Evolutionary conservation across 495 filamentous ascomycete genomes (phyloP).

Genomic region (Aspergillus wentii): DNA sequence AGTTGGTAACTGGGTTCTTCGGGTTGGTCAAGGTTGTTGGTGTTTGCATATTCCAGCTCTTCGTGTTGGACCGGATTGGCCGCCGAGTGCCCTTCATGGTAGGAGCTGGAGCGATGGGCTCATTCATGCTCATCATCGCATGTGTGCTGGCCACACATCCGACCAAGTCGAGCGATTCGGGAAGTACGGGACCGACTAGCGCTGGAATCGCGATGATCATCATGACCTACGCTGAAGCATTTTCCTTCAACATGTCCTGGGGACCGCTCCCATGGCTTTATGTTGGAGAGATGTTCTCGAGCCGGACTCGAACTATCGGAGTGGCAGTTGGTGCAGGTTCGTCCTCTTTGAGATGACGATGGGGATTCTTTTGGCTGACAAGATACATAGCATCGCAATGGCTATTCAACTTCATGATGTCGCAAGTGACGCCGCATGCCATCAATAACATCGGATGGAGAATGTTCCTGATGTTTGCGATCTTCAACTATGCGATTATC

Average conservation of each 20-base stretch:
- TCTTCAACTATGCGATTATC: slow-evolving; percentile 43
- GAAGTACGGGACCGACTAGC: slow-evolving; percentile 19
- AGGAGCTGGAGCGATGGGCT: slow-evolving; percentile 46
- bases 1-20: slow-evolving; percentile 46
- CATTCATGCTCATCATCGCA: slow-evolving; percentile 49
- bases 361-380: too few species aligned
- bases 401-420: slow-evolving; percentile 54
- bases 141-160: slow-evolving; percentile 40
- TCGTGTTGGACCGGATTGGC: slow-evolving; percentile 49
- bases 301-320: slow-evolving; percentile 43
- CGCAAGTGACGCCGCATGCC: slow-evolving; percentile 47
- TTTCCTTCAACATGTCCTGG: slow-evolving; percentile 41
- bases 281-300: slow-evolving; percentile 49
- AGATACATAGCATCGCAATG: slow-evolving; percentile 53
- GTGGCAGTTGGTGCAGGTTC: slow-evolving; percentile 39
- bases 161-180: slow-evolving; percentile 21
- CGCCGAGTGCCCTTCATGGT: slow-evolving; percentile 48
- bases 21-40: slow-evolving; percentile 42
- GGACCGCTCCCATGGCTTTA: slow-evolving; percentile 34
- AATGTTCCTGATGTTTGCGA: slow-evolving; percentile 53
- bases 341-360: too few species aligned
- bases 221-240: slow-evolving; percentile 46
- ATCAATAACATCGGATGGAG: slow-evolving; percentile 46
- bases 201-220: slow-evolving; percentile 43
- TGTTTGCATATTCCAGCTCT: slow-evolving; percentile 36